These are phyloP conservation scores for Aspergillus aculeatus DNA, from an alignment of 2,329 filamentous ascomycete genomes.

Conservation along the genomic window DNA sequence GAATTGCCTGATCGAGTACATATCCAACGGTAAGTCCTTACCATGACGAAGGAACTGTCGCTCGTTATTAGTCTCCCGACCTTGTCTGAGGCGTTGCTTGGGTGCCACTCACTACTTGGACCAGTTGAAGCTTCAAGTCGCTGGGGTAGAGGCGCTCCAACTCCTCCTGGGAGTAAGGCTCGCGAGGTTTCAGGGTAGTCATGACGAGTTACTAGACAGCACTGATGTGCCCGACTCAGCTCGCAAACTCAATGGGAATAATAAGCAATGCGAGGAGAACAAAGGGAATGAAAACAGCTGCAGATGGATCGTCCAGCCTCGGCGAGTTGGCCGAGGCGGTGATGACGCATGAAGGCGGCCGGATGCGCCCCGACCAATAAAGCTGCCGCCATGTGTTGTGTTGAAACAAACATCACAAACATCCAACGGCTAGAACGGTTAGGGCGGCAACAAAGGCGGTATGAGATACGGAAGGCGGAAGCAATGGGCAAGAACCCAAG, in stretches of 20 bases:
- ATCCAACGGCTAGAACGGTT: too few species aligned
- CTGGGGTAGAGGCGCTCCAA: constrained; percentile 77
- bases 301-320: not conserved
- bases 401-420: not conserved
- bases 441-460: too few species aligned
- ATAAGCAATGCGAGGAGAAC: not conserved
- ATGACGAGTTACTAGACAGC: constrained; percentile 48
- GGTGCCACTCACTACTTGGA: constrained; percentile 66
- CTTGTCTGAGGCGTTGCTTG: not conserved
- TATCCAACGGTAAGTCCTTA: constrained; percentile 36
- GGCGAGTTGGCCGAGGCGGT: constrained; percentile 4
- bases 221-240: not conserved
- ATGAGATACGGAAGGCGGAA: not conserved
- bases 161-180: constrained; percentile 77
- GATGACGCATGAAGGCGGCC: constrained; percentile 20
- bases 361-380: constrained; percentile 13
- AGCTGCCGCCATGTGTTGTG: not conserved
- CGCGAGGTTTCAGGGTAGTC: constrained; percentile 73
- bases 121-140: constrained; percentile 76
- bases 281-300: not conserved
- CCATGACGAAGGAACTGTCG: constrained; percentile 68
- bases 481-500: not conserved
- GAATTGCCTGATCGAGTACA: not conserved
- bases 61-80: constrained; percentile 16
- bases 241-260: not conserved